Evolutionary conservation across 352 stramenopile genomes (phyloP).

Genomic region (Pythium sp.): DNA sequence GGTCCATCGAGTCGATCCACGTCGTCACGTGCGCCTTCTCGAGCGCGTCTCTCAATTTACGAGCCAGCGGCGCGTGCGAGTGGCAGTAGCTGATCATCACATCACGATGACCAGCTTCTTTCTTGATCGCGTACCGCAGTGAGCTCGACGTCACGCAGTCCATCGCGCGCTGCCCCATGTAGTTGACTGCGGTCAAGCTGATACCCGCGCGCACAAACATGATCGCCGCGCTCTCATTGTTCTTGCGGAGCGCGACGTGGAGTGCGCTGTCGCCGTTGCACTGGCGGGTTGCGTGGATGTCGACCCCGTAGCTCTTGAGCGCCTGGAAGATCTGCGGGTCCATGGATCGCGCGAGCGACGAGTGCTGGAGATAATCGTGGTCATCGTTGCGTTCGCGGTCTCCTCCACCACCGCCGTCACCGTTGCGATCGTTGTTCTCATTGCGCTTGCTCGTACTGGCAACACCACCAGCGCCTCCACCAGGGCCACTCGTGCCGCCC

Average conservation of each 20-base stretch:
- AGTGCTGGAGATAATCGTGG: constrained; percentile 18
- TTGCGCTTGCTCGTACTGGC: neutral
- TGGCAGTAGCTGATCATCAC: constrained; percentile 89
- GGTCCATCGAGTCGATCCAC: constrained; percentile 86
- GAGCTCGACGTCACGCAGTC: constrained; percentile 66
- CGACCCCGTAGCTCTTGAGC: constrained; percentile 42
- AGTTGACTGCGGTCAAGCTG: constrained; percentile 60
- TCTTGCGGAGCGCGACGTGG: constrained; percentile 66
- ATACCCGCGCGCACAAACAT: constrained; percentile 69
- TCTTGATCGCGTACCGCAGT: constrained; percentile 83
- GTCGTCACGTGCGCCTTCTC: constrained; percentile 75
- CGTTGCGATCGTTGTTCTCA: constrained; percentile 21
- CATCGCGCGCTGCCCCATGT: constrained; percentile 62
- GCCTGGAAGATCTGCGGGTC: constrained; percentile 56
- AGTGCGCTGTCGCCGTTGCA: constrained; percentile 72
- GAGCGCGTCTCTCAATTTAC: constrained; percentile 63
- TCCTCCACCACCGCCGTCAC: constrained; percentile 26
- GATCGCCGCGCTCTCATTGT: constrained; percentile 65
- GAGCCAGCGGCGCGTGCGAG: constrained; percentile 61
- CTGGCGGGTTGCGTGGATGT: constrained; percentile 51
- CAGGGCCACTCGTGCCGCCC: neutral
- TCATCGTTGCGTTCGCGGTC: constrained; percentile 24
- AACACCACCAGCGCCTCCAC: neutral
- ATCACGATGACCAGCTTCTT: constrained; percentile 75
- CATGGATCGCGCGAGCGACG: constrained; percentile 31